Conservation (phyloP, 2,329 filamentous ascomycete genomes). For the Trichocomaceae sp. region DNA sequence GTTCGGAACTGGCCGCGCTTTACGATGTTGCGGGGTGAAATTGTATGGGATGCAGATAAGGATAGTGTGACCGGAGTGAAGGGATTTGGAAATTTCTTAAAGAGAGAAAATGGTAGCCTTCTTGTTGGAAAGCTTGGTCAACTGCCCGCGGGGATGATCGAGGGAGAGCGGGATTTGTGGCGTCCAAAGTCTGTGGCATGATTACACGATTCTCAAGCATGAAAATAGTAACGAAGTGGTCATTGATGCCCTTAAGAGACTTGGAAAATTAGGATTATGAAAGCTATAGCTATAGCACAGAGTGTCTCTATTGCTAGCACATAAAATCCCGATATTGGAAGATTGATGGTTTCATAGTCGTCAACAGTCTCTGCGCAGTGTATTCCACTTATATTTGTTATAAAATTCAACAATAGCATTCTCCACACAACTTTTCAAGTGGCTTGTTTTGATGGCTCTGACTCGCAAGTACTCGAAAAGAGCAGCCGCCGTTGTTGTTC, state of each 20-base stretch:
- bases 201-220: constrained; percentile 1
- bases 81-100: constrained; percentile 43
- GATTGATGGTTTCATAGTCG: background rate
- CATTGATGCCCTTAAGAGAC: background rate
- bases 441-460: background rate
- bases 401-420: constrained; percentile 3
- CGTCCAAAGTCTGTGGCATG: constrained; percentile 1
- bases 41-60: constrained; percentile 49
- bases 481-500: background rate
- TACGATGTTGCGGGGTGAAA: constrained; percentile 52
- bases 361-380: background rate
- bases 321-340: background rate
- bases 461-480: background rate
- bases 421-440: constrained; percentile 1
- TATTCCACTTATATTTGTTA: constrained; percentile 4
- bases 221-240: background rate
- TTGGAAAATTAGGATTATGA: background rate
- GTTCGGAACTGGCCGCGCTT: constrained; percentile 57
- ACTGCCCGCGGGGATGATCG: constrained; percentile 10
- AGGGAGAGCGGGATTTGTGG: constrained; percentile 10
- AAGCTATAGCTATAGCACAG: constrained; percentile 1
- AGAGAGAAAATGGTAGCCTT: constrained; percentile 10
- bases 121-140: constrained; percentile 10
- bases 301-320: constrained; percentile 2
- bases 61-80: constrained; percentile 46